Base-by-base conservation (phyloP, 2,329 filamentous ascomycete species). In the Colletotrichum brevisporum region DNA sequence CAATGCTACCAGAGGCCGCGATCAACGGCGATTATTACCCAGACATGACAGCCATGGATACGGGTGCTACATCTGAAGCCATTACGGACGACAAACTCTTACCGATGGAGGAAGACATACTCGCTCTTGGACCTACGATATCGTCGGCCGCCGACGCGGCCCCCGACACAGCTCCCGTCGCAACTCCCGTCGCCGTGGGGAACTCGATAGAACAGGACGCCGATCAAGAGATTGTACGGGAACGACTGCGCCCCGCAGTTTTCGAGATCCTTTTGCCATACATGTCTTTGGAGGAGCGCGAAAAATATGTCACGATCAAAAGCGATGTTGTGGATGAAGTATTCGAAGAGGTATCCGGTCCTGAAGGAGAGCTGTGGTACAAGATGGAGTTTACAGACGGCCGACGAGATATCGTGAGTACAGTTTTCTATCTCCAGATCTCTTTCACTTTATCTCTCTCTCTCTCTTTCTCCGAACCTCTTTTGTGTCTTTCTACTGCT, bases 331-430 rank as follows among this genome's bases (percentile, higher is more conserved):
- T 86, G 15, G 78, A 83, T 43, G 75, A 72, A 4, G 72, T 87
- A 5, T 52, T 79, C 1, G 75, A 77, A 5, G 73, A 81, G 60
- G 71, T 76, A 15, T 70, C 76, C 15, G 69, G 73, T 1, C 73
- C 73, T 1, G 74, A 75, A 15, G 67, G 70, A 9, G 72, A 78
- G 10, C 24, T 73, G 2, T 75, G 74, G 24, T 83, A 82, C 51
- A 75, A 72, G 5, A 77, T 83, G 12, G 83, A 85, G 67, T 86
- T 85, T 55, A 80, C 81, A 36, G 84, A 86, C 71, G 85, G 84
- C 26, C 78, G 80, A 57, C 72, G 81, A 70, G 79, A 84, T 62
- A 67, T 79, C 73, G 85, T 87, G 79, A 79, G 84, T 82, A 5
- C 41, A 13, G 5, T 10, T 36, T 36, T 36, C 8, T 36, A 8